Evolutionary conservation across 192 early-diverging fungal species (phyloP), one percentile per base, ranked within the genome.

Genomic region (Thamnidium elegans): DNA sequence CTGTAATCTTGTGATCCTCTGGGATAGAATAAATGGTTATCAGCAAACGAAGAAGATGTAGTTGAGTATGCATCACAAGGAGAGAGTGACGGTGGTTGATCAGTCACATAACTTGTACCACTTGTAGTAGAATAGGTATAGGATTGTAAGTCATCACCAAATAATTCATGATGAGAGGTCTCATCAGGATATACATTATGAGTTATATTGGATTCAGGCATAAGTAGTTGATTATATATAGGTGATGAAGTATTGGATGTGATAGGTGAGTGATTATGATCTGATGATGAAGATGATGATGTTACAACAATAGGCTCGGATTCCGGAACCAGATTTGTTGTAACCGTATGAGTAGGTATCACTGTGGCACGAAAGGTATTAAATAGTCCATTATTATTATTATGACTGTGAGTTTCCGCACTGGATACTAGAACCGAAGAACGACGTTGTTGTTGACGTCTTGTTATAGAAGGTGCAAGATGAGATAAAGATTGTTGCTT

Each of bases 61-160:
- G 58, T 59, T 7, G 58, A 59, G 19, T 59, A 59, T 11, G 58
- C 36, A 36, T 59, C 58, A 59, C 58, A 59, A 45, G 58, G 58
- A 20, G 58, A 59, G 23, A 59, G 58, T 20, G 58, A 59, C 4
- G 58, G 43, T 23, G 58, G 39, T 59, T 17, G 39, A 21, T 59
- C 58, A 19, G 58, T 26, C 9, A 23, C 15, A 20, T 59, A 48
- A 48, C 46, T 48, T 14, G 46, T 48, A 48, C 17, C 46, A 48
- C 17, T 17, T 19, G 17, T 14, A 19, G 14, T 31, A 43, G 43
- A 59, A 56, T 56, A 56, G 17, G 31, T 56, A 9, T 39, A 39
- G 1, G 36, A 56, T 9, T 34, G 30, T 59, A 39, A 20, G 14
- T 59, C 58, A 26, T 59, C 43, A 45, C 43, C 58, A 45, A 45